Percentiles rank a stretch among this genome's conserved stretches.
Evolutionary conservation across 1,284 basidiomycete genomes (phyloP).

Genomic region (Rhodotorula sp.): DNA sequence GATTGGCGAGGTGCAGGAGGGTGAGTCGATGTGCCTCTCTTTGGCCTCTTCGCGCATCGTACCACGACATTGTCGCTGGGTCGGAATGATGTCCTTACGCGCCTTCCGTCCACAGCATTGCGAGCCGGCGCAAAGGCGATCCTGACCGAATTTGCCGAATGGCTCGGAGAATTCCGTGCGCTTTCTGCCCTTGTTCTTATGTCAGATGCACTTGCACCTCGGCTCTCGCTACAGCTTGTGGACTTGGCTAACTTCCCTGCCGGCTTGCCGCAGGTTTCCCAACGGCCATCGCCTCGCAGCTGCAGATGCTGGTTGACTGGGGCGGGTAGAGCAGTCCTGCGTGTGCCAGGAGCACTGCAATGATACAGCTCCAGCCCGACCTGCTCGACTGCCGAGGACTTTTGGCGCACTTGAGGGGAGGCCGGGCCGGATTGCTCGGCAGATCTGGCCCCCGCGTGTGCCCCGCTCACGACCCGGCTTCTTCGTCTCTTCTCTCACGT

Average conservation of each 20-base stretch:
- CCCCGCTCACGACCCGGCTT: not conserved
- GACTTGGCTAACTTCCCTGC: not conserved
- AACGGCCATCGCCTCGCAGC: constrained; percentile 61
- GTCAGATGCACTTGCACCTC: not conserved
- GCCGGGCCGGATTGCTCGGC: not conserved
- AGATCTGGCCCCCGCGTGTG: not conserved
- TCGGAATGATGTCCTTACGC: too few species aligned
- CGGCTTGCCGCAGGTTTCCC: constrained; percentile 60
- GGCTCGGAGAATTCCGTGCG: constrained; percentile 64
- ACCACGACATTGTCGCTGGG: too few species aligned
- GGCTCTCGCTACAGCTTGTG: too few species aligned
- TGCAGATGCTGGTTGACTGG: constrained; percentile 68
- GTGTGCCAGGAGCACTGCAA: too few species aligned
- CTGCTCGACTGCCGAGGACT: too few species aligned
- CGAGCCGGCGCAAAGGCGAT: constrained; percentile 68
- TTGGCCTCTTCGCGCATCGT: too few species aligned
- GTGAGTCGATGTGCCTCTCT: constrained; percentile 55
- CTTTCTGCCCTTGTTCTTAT: too few species aligned
- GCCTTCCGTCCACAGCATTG: constrained; percentile 57
- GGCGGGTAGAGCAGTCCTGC: not conserved
- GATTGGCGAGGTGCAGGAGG: constrained; percentile 61
- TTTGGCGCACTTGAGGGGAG: not conserved
- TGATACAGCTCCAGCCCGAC: not conserved
- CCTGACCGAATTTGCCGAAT: constrained; percentile 70
- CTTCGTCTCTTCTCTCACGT: not conserved